A percentile compares a stretch with the other conserved stretches of the same genome.
phyloP scores from a whole-genome alignment of 192 early-diverging fungal species.

The Phlyctochytrium planicorne region DNA sequence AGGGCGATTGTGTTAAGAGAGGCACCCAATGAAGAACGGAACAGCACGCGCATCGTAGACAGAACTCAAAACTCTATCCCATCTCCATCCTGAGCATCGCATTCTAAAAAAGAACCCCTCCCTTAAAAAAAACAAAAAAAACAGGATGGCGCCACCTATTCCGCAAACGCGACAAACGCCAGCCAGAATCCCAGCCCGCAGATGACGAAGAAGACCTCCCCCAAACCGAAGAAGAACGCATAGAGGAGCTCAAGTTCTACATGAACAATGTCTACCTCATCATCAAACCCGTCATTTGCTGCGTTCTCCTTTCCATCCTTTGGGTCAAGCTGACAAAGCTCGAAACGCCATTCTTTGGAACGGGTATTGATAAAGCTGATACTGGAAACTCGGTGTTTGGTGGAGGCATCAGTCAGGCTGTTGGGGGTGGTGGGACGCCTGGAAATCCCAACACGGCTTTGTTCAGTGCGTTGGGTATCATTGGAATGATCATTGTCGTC shows the following conservation, averaged over 20 bases:
- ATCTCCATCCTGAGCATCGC: no score
- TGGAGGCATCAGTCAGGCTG: slow-evolving; percentile 16
- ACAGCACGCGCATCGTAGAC: no score
- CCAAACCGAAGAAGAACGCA: slow-evolving; percentile 6
- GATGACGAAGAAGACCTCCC: slow-evolving; percentile 3
- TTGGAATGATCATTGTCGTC: slow-evolving; percentile 75
- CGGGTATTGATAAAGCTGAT: slow-evolving; percentile 15
- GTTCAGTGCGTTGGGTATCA: slow-evolving; percentile 66
- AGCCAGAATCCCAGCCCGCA: no score
- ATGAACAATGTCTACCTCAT: slow-evolving; percentile 77
- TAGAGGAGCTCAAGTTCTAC: slow-evolving; percentile 74
- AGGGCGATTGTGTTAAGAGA: no score
- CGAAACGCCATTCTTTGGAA: slow-evolving; percentile 52
- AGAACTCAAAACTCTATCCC: no score
- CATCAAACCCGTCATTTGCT: slow-evolving; percentile 75
- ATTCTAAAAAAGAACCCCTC: no score
- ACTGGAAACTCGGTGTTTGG: slow-evolving; percentile 23
- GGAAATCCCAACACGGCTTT: slow-evolving; percentile 29
- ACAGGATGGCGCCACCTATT: neutral
- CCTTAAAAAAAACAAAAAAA: no score
- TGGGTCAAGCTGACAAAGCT: slow-evolving; percentile 76
- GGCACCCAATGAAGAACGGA: no score
- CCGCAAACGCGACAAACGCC: no score
- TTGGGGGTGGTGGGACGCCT: slow-evolving; percentile 23
- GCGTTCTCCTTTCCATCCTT: slow-evolving; percentile 74